Conservation (phyloP, 148 eudicot species). For the Mesembryanthemum crystallinum region DNA sequence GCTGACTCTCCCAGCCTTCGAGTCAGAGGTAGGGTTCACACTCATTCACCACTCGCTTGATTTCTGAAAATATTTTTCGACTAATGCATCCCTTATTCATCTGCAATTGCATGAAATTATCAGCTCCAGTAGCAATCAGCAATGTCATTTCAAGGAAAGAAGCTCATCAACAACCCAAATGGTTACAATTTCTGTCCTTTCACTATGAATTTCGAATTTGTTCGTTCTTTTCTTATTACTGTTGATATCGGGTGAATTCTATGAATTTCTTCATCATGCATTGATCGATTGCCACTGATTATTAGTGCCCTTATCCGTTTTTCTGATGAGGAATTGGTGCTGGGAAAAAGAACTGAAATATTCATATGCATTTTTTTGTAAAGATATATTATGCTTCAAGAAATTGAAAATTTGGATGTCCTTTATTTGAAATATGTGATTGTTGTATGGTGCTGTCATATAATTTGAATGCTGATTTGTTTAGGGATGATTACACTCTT, state of each 20-base stretch:
- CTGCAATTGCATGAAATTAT: background rate
- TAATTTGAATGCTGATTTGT: background rate
- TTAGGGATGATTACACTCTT: background rate
- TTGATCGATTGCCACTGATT: background rate
- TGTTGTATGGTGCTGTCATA: background rate
- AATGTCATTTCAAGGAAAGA: slow-evolving; percentile 63
- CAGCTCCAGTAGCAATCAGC: background rate
- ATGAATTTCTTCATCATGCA: background rate
- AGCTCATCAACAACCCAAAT: slow-evolving; percentile 73
- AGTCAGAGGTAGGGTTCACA: too few species aligned
- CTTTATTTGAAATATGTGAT: too few species aligned
- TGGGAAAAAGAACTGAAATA: background rate
- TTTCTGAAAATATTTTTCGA: too few species aligned
- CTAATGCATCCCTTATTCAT: too few species aligned
- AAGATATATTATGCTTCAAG: background rate
- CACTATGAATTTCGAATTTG: background rate
- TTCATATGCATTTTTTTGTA: background rate
- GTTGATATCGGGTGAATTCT: background rate
- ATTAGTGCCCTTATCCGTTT: too few species aligned
- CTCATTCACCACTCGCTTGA: too few species aligned
- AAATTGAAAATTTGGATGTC: background rate
- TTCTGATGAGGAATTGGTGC: background rate
- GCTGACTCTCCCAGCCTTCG: too few species aligned
- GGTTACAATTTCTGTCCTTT: slow-evolving; percentile 30
- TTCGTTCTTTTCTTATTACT: background rate